Percentiles rank a stretch among this genome's conserved stretches.
phyloP scores from a whole-genome alignment of 805 yeast species.

The Saturnispora saitoi region DNA sequence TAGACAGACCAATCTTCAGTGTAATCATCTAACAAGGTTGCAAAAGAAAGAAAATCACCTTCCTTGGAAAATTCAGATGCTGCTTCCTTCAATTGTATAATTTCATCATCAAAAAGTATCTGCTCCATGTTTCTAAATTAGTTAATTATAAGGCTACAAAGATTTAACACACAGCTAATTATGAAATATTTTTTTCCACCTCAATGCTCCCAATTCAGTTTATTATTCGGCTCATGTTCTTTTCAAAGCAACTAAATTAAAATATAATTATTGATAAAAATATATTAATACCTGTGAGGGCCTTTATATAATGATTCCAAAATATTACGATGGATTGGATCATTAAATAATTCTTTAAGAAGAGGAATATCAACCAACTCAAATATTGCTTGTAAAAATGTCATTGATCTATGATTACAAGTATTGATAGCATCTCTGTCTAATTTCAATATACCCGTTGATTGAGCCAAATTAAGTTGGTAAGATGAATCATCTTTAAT shows the following conservation, averaged over 20 bases:
- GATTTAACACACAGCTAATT: neutral
- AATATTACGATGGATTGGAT: neutral
- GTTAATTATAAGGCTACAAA: neutral
- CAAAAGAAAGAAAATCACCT: conserved; percentile 58
- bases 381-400: conserved; percentile 6
- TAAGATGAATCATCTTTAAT: conserved; percentile 3
- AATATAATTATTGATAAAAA: too few species aligned
- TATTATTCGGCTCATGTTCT: too few species aligned
- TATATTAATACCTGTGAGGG: neutral
- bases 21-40: conserved; percentile 63
- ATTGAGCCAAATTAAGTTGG: neutral
- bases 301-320: neutral
- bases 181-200: too few species aligned
- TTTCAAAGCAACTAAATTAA: too few species aligned
- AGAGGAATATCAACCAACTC: conserved; percentile 2
- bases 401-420: conserved; percentile 10
- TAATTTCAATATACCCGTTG: conserved; percentile 9
- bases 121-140: neutral
- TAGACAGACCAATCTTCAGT: conserved; percentile 41
- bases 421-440: conserved; percentile 3
- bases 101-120: conserved; percentile 3
- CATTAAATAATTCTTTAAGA: neutral
- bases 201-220: neutral
- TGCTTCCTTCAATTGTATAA: conserved; percentile 17
- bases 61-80: conserved; percentile 30